Evolutionary conservation across 2,329 filamentous ascomycete species (phyloP).

Genomic region (Rutstroemia sp.): DNA sequence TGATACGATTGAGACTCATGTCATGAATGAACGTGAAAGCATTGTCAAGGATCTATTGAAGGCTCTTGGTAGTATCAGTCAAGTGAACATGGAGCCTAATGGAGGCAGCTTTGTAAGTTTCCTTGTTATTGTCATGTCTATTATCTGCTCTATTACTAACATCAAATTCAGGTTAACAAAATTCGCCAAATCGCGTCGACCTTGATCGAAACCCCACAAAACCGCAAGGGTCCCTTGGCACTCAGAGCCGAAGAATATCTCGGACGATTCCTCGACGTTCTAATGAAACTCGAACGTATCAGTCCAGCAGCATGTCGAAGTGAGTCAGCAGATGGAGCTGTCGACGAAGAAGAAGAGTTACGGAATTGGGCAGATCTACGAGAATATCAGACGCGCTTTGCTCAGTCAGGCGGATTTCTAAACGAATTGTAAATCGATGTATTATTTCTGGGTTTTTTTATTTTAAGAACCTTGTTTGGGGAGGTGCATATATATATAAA

Average conservation of each 20-base stretch:
- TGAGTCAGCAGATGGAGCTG: slow-evolving; percentile 32
- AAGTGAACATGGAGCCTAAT: slow-evolving; percentile 75
- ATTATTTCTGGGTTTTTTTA: no score
- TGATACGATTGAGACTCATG: slow-evolving; percentile 38
- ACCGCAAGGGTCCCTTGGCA: slow-evolving; percentile 43
- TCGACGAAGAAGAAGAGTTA: slow-evolving; percentile 71
- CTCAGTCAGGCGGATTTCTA: slow-evolving; percentile 52
- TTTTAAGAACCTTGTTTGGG: no score
- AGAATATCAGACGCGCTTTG: slow-evolving; percentile 69
- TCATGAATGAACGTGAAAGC: slow-evolving; percentile 70
- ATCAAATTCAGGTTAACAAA: slow-evolving; percentile 55
- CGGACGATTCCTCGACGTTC: slow-evolving; percentile 63
- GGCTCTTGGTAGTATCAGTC: slow-evolving; percentile 69
- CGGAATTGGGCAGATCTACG: slow-evolving; percentile 71
- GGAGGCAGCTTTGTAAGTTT: slow-evolving; percentile 54
- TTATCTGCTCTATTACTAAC: not conserved
- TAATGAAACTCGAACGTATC: slow-evolving; percentile 59
- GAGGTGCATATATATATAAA: no score
- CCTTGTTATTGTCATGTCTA: not conserved
- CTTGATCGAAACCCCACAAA: slow-evolving; percentile 56
- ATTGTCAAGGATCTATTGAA: slow-evolving; percentile 73
- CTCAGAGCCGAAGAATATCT: slow-evolving; percentile 64
- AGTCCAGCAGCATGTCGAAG: slow-evolving; percentile 34
- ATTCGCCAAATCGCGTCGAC: slow-evolving; percentile 79
- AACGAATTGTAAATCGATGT: slow-evolving; percentile 3